Conservation (phyloP, 352 stramenopile species). For the Globisporangium parvum region DNA sequence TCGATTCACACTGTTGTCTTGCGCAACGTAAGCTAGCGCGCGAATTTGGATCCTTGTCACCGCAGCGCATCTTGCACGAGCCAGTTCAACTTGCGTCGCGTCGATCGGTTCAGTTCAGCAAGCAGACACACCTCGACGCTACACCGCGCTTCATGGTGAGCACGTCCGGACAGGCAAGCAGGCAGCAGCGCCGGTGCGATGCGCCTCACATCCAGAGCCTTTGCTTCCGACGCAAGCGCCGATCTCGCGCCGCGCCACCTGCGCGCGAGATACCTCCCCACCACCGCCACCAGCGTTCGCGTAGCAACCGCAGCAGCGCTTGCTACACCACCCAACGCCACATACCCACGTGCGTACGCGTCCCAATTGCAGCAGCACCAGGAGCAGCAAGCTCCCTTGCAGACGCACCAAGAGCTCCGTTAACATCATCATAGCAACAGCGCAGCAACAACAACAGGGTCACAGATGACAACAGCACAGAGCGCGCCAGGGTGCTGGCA, state of each 20-base stretch:
- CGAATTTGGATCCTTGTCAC: not conserved
- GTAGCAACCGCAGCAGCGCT: not conserved
- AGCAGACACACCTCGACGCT: too few species aligned
- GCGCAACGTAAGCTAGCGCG: too few species aligned
- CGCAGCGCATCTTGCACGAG: not conserved
- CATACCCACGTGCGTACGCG: not conserved
- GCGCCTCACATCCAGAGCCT: not conserved
- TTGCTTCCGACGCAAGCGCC: not conserved
- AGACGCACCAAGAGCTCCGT: not conserved
- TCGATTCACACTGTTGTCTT: not conserved
- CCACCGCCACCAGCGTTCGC: not conserved
- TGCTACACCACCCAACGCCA: not conserved
- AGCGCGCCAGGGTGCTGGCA: constrained; percentile 6
- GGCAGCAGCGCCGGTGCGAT: too few species aligned
- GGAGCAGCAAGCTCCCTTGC: not conserved
- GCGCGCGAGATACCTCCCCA: not conserved
- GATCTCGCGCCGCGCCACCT: not conserved
- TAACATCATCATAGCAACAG: not conserved
- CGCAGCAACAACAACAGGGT: not conserved
- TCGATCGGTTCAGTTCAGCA: too few species aligned
- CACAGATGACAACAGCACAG: not conserved
- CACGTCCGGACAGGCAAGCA: too few species aligned
- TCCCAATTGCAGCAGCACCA: not conserved
- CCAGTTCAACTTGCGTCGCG: not conserved
- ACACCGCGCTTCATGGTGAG: too few species aligned